Evolutionary conservation across 192 early-diverging fungal species (phyloP).

Genomic region (Backusella sp.): DNA sequence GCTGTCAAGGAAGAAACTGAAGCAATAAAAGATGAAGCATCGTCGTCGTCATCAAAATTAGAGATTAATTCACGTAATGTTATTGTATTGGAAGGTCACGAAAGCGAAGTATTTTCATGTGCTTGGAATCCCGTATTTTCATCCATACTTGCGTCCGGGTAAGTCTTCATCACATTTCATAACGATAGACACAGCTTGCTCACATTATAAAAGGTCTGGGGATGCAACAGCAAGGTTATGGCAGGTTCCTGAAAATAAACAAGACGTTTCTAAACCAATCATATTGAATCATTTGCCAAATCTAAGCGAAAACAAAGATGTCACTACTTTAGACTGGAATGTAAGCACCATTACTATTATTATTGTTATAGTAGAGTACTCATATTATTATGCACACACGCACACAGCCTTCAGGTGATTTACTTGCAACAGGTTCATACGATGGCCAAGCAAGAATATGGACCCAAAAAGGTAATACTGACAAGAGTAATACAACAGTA

Average conservation of each 20-base stretch:
- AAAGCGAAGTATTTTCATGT: slow-evolving; percentile 71
- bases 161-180: not conserved
- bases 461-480: slow-evolving; percentile 52
- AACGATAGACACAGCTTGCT: not conserved
- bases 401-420: slow-evolving; percentile 69
- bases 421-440: slow-evolving; percentile 84
- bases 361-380: not conserved
- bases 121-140: slow-evolving; percentile 76
- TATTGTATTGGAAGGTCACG: slow-evolving; percentile 63
- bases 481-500: not conserved
- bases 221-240: slow-evolving; percentile 89
- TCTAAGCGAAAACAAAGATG: slow-evolving; percentile 59
- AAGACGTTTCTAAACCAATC: slow-evolving; percentile 49
- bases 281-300: slow-evolving; percentile 56
- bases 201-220: slow-evolving; percentile 47
- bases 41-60: not conserved
- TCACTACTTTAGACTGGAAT: slow-evolving; percentile 87
- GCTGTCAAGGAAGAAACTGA: slow-evolving; percentile 1
- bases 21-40: not conserved
- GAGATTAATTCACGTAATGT: slow-evolving; percentile 48
- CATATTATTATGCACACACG: slow-evolving; percentile 24
- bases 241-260: slow-evolving; percentile 61
- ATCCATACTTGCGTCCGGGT: slow-evolving; percentile 78
- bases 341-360: slow-evolving; percentile 42
- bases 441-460: slow-evolving; percentile 86